Conservation (phyloP, 2,329 filamentous ascomycete genomes). For the Apiospora sp. region DNA sequence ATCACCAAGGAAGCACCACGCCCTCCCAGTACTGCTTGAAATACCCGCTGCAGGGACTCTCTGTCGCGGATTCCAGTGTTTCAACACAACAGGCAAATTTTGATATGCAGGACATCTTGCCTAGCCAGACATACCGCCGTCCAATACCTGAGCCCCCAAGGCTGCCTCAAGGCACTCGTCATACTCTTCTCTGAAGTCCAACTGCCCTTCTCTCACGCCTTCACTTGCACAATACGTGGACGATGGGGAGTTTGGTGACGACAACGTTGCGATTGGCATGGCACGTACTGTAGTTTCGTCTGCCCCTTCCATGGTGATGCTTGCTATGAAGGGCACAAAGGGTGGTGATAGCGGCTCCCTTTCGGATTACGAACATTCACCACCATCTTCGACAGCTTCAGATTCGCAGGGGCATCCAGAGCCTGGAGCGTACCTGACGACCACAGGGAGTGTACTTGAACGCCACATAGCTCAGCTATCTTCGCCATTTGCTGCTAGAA, state of each 20-base stretch:
- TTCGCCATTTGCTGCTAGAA: slow-evolving; percentile 27
- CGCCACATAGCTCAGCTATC: slow-evolving; percentile 40
- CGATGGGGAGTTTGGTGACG: slow-evolving; percentile 42
- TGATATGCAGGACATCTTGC: slow-evolving; percentile 17
- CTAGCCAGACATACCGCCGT: slow-evolving; percentile 33
- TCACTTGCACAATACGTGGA: slow-evolving; percentile 42
- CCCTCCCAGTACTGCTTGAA: slow-evolving; percentile 30
- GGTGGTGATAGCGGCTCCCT: slow-evolving; percentile 34
- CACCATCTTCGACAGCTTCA: slow-evolving; percentile 36
- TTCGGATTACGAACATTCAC: slow-evolving; percentile 42
- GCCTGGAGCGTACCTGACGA: slow-evolving; percentile 40
- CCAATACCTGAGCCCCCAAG: slow-evolving; percentile 40
- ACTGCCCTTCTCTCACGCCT: slow-evolving; percentile 43
- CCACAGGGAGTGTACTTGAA: slow-evolving; percentile 42
- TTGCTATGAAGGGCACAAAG: slow-evolving; percentile 33
- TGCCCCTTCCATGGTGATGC: slow-evolving; percentile 39
- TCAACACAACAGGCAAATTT: slow-evolving; percentile 21
- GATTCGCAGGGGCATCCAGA: slow-evolving; percentile 37
- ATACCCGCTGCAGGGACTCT: slow-evolving; percentile 31
- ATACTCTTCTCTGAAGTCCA: slow-evolving; percentile 39
- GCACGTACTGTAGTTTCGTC: slow-evolving; percentile 39
- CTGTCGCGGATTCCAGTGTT: slow-evolving; percentile 11
- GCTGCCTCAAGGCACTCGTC: slow-evolving; percentile 36
- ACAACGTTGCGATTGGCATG: slow-evolving; percentile 39
- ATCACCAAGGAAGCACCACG: not conserved